phyloP scores from a whole-genome alignment of 345 rosid species.

The Populus ilicifolia region DNA sequence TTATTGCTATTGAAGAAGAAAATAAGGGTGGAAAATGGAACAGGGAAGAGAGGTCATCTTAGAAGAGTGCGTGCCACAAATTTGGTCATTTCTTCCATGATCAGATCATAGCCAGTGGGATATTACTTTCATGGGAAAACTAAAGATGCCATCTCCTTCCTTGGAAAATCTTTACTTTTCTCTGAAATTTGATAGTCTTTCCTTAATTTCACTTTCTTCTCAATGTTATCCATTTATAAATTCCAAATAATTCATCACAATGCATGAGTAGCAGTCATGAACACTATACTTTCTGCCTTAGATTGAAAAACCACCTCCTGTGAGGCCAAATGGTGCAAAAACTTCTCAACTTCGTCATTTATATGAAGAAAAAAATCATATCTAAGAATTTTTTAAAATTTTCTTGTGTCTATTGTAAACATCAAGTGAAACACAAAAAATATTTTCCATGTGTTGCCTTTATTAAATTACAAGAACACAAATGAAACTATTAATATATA shows the following conservation, averaged over 20 bases:
- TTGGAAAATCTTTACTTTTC: background rate
- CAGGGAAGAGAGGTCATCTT: slow-evolving; percentile 3
- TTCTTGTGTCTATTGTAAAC: too few species aligned
- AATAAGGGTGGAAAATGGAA: slow-evolving; percentile 1
- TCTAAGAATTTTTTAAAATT: too few species aligned
- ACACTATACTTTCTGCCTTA: background rate
- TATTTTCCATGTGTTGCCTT: too few species aligned
- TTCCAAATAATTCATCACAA: slow-evolving; percentile 13
- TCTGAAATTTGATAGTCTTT: slow-evolving; percentile 29
- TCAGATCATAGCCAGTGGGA: slow-evolving; percentile 19
- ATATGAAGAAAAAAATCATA: background rate
- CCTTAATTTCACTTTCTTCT: slow-evolving; percentile 31
- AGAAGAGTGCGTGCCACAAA: slow-evolving; percentile 26
- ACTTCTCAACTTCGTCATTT: background rate
- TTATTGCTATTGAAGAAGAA: background rate
- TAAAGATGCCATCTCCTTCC: slow-evolving; percentile 10
- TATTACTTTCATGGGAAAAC: slow-evolving; percentile 20
- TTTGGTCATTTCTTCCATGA: slow-evolving; percentile 23
- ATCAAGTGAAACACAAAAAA: too few species aligned
- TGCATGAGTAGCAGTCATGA: background rate
- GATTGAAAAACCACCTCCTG: too few species aligned
- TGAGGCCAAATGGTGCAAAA: background rate
- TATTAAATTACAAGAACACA: too few species aligned
- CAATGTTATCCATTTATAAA: background rate
- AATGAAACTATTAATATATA: too few species aligned